These are phyloP conservation scores for Boletus insuetus DNA, from an alignment of 768 basidiomycete genomes.

Conservation along the genomic window DNA sequence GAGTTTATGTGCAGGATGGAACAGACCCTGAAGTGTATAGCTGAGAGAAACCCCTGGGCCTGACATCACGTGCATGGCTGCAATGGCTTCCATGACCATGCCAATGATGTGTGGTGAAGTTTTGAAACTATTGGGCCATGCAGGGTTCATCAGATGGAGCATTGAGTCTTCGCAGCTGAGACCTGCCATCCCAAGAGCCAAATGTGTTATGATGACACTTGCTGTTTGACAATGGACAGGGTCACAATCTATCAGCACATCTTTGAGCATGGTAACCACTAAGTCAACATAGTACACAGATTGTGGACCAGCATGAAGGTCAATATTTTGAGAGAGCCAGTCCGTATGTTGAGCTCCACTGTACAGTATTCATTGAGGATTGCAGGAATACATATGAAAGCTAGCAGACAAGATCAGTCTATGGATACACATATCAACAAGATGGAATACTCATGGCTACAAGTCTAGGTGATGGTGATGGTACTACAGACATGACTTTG, in stretches of 20 bases:
- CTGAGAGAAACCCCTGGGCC: too few species aligned
- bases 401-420: constrained; percentile 31
- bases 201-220: constrained; percentile 96
- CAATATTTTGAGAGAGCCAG: constrained; percentile 95
- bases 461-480: constrained; percentile 96
- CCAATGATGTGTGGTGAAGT: constrained; percentile 98
- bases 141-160: constrained; percentile 95
- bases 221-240: constrained; percentile 98
- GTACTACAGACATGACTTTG: constrained; percentile 98
- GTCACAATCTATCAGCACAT: constrained; percentile 96
- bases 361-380: constrained; percentile 99
- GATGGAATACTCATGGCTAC: constrained; percentile 51
- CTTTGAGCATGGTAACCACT: constrained; percentile 96
- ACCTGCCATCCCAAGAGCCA: constrained; percentile 94
- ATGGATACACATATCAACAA: not conserved
- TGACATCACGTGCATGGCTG: constrained; percentile 94
- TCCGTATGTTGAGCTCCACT: constrained; percentile 96
- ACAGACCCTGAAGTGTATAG: constrained; percentile 90
- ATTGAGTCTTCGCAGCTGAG: constrained; percentile 98
- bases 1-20: constrained; percentile 96
- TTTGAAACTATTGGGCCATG: constrained; percentile 99
- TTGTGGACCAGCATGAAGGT: constrained; percentile 98
- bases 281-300: constrained; percentile 97
- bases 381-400: constrained; percentile 98
- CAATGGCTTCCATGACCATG: constrained; percentile 96